Evolutionary conservation across 371 early-diverging fungal genomes (phyloP), one percentile per base, ranked within the genome.

Genomic region (Rhizopus arrhizus): DNA sequence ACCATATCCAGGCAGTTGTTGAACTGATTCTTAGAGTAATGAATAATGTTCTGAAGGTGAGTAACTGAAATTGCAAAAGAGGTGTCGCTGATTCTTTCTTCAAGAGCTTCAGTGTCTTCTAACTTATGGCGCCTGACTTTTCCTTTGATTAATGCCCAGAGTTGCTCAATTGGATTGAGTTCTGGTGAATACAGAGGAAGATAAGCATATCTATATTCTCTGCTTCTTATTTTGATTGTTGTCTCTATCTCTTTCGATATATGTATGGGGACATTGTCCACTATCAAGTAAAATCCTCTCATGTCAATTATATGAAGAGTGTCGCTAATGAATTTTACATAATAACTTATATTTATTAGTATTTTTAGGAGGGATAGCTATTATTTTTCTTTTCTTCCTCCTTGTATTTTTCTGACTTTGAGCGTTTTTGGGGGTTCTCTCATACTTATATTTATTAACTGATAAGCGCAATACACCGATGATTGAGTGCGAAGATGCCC

Each of bases 171-270:
- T 41, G 38, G 53, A 47, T 60, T 53, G 16, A 60, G 60, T 34
- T 53, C 53, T 53, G 60, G 46, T n/a, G 48, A 60, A 60, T 60
- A 60, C 16, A 40, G 53, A 53, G 53, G 45, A 43, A 52, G 51
- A 59, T 52, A 52, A 28, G 43, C 35, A 15, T 40, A 58, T 49
- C 49, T 59, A 43, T 59, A 52, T 52, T 52, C 52, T 57, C 58
- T 47, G 42, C 43, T 56, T 56, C 43, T 57, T 32, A 29, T 5
- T 35, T 53, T 50, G 60, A 58, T 43, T 31, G 45, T 15, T 43
- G 45, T 38, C 22, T 59, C 34, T 16, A 53, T 48, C 40, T 40
- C 32, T 31, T 53, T 36, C 9, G 11, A 36, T 1, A 2, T 57
- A 53, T 58, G 49, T 38, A 64, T 58, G 9, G 53, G 43, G 5